Evolutionary conservation across 306 rosid genomes (phyloP).

Genomic region (Malus sieversii): DNA sequence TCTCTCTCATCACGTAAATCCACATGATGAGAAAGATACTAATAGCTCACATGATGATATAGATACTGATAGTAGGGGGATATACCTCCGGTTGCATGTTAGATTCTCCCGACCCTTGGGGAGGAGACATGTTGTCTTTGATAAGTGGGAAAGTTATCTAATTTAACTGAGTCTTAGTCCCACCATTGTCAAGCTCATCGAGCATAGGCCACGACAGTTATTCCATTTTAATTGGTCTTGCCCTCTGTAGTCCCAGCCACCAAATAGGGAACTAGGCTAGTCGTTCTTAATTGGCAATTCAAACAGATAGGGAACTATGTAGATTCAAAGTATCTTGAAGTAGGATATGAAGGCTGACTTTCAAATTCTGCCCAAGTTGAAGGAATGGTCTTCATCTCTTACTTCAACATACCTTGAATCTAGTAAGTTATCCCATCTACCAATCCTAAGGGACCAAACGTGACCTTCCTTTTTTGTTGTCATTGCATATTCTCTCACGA

Average conservation of each 20-base stretch:
- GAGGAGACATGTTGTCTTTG: background rate
- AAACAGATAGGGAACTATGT: background rate
- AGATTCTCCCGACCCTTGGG: background rate
- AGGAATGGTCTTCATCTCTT: no score
- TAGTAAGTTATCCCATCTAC: background rate
- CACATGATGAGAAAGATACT: no score
- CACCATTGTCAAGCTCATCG: background rate
- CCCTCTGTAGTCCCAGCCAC: background rate
- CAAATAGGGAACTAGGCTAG: background rate
- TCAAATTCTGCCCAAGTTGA: no score
- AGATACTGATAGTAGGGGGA: background rate
- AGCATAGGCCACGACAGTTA: background rate
- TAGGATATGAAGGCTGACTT: background rate
- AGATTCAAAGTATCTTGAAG: no score
- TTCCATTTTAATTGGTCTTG: background rate
- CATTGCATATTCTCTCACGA: background rate
- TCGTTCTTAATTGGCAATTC: background rate
- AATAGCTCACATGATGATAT: background rate
- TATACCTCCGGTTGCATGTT: no score
- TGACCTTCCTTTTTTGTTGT: background rate
- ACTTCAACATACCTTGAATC: no score
- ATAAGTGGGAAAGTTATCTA: background rate
- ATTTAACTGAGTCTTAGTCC: background rate
- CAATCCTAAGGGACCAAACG: background rate
- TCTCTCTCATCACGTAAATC: background rate